These are phyloP conservation scores for Penicillium steckii DNA, from an alignment of 495 filamentous ascomycete genomes.

Conservation along the genomic window DNA sequence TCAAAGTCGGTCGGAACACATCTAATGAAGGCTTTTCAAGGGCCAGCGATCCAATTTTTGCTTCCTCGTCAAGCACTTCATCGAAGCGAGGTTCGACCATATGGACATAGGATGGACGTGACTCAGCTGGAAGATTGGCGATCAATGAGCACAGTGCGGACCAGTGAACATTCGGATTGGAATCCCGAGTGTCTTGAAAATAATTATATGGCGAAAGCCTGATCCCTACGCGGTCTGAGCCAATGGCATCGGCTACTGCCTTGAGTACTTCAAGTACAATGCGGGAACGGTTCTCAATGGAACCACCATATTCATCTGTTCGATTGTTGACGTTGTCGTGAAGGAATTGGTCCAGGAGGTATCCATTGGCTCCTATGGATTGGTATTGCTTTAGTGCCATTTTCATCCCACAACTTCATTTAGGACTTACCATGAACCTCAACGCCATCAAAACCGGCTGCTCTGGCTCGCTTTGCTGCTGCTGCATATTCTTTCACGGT, in stretches of 20 bases:
- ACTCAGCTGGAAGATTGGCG: slow-evolving; percentile 21
- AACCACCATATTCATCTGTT: slow-evolving; percentile 52
- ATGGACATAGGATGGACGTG: slow-evolving; percentile 37
- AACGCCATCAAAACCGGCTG: slow-evolving; percentile 61
- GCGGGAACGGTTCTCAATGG: slow-evolving; percentile 47
- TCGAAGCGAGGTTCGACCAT: slow-evolving; percentile 46
- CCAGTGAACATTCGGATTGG: slow-evolving; percentile 29
- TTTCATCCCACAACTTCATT: neutral
- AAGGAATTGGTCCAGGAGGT: slow-evolving; percentile 56
- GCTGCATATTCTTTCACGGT: slow-evolving; percentile 47
- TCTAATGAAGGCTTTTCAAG: slow-evolving; percentile 28
- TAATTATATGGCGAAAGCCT: slow-evolving; percentile 50
- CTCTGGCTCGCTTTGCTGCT: slow-evolving; percentile 58
- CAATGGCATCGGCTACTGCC: slow-evolving; percentile 22
- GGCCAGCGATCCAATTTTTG: slow-evolving; percentile 36
- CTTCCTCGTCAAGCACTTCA: slow-evolving; percentile 44
- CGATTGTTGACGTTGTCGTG: slow-evolving; percentile 50
- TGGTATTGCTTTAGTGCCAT: neutral
- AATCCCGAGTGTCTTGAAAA: slow-evolving; percentile 44
- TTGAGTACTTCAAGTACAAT: slow-evolving; percentile 47
- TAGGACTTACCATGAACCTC: slow-evolving; percentile 48
- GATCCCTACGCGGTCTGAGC: slow-evolving; percentile 35
- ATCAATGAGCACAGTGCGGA: slow-evolving; percentile 25
- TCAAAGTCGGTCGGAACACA: slow-evolving; percentile 25
- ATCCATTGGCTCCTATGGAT: slow-evolving; percentile 46